Percentiles rank a stretch among this genome's conserved stretches.
Evolutionary conservation across 441 rosid species (phyloP).

Genomic region (Adansonia gregorii): DNA sequence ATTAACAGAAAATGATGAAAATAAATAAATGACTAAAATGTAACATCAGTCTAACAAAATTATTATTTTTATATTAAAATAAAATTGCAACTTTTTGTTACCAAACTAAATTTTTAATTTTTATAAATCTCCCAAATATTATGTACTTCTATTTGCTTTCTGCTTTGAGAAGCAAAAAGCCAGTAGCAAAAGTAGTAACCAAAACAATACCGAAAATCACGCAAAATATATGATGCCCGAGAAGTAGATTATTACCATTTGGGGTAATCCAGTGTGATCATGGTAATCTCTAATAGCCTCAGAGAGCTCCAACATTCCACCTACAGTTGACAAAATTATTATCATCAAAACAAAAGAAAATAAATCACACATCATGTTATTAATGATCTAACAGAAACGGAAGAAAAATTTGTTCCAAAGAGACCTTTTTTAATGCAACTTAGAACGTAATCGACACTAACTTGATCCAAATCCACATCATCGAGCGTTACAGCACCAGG

Average conservation of each 20-base stretch:
- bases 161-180: background rate
- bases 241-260: constrained; percentile 58
- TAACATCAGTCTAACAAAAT: constrained; percentile 8
- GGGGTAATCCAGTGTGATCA: constrained; percentile 79
- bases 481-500: constrained; percentile 97
- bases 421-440: constrained; percentile 87
- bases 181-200: background rate
- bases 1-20: background rate
- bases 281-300: constrained; percentile 97
- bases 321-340: constrained; percentile 40
- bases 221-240: background rate
- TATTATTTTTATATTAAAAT: background rate
- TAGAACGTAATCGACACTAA: constrained; percentile 93
- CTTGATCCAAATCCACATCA: constrained; percentile 98
- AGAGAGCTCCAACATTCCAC: constrained; percentile 84
- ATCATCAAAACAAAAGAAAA: constrained; percentile 17
- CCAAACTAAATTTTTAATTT: background rate
- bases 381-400: constrained; percentile 20
- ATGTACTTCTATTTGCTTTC: background rate
- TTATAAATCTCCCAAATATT: background rate
- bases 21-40: background rate
- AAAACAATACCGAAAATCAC: background rate
- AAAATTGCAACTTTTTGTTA: background rate
- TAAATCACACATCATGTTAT: constrained; percentile 6
- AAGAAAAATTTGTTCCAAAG: constrained; percentile 15